Evolutionary conservation across 164 flowering plant species (phyloP), one percentile per base, ranked within the genome.

Genomic region (Annona cherimola): DNA sequence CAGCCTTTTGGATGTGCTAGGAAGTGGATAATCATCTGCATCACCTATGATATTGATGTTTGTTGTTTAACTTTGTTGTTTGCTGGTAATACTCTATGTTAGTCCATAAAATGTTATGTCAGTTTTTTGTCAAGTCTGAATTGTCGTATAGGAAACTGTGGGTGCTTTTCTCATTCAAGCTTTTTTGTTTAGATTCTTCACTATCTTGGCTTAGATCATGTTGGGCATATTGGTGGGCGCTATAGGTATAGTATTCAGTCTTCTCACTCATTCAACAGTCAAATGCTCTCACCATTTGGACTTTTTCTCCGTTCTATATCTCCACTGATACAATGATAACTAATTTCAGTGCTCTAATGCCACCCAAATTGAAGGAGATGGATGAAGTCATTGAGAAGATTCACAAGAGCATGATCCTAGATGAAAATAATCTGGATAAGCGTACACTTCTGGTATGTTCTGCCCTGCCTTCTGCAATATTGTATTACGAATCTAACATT

Each of bases 141-240:
- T 66, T 66, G 43, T 43, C 42, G 43, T 66, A 35, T 43, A n/a
- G 42, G 45, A 26, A 26, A 26, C 4, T 14, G 54, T 1, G 26
- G 69, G 26, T 41, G 42, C 63, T 39, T 41, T 40, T 68, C 70
- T 84, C 43, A 66, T 59, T 77, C 72, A 70, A 60, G n/a, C 39
- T 72, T 19, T 76, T 35, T 63, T 81, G 35, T 79, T 67, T 86
- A 93, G 99, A 91, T 95, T 82, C 99, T 93, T 78, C 99, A 93
- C 85, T 95, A 93, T 84, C 88, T 95, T 63, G 98, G 99, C 68
- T 74, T 95, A 88, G 99, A 95, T 84, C 99, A 95, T 85, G 92
- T 93, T 82, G 99, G 99, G 55, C 99, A 95, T 87, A 84, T 83
- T 83, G 97, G 98, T 66, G 98, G 99, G 19, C 92, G 98, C 67